These are phyloP conservation scores for Solanum pinnatisectum DNA, from an alignment of 257 asterid genomes.

Conservation along the genomic window DNA sequence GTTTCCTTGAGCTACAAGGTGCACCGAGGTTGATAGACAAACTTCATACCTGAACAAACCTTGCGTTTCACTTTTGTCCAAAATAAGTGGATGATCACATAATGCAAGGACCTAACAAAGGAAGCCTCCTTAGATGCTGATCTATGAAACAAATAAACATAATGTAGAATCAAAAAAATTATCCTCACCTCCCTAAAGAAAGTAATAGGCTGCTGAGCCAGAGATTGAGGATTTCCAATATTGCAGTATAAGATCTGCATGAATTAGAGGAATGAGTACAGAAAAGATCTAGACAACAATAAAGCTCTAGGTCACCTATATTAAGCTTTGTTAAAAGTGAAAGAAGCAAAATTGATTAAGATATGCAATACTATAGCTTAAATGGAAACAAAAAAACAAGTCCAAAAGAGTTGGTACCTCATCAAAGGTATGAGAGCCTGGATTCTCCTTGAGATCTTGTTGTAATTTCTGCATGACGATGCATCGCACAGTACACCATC, in stretches of 20 bases:
- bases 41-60: slow-evolving; percentile 69
- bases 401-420: slow-evolving; percentile 28
- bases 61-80: slow-evolving; percentile 87
- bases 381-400: background rate
- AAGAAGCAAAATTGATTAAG: background rate
- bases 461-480: slow-evolving; percentile 34
- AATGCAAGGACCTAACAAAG: slow-evolving; percentile 77
- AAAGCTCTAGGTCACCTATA: background rate
- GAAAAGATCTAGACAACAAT: background rate
- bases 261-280: background rate
- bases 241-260: slow-evolving; percentile 81
- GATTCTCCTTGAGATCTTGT: slow-evolving; percentile 39
- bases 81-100: slow-evolving; percentile 82
- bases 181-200: slow-evolving; percentile 86
- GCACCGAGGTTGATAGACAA: background rate
- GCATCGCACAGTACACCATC: background rate
- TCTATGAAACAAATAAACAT: background rate
- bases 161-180: background rate
- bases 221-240: slow-evolving; percentile 92
- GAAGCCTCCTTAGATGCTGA: background rate
- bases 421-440: slow-evolving; percentile 44
- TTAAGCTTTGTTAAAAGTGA: background rate
- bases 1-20: background rate
- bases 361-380: background rate
- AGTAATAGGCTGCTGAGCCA: slow-evolving; percentile 88